These are phyloP conservation scores for Nannizzia gypsea DNA, from an alignment of 2,329 filamentous ascomycete genomes.

Conservation along the genomic window DNA sequence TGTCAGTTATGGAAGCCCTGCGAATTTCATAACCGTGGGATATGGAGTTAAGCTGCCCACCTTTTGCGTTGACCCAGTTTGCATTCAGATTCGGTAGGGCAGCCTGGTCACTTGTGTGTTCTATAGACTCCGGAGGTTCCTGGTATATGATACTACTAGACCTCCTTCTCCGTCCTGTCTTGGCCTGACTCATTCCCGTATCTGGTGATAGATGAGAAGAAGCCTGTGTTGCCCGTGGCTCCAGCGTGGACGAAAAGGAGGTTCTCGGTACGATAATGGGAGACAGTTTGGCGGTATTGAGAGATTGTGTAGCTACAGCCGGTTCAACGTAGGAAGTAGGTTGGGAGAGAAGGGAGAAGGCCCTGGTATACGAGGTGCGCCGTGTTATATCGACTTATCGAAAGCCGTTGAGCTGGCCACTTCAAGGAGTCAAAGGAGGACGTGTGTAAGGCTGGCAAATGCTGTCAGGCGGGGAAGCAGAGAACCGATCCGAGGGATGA, in stretches of 20 bases:
- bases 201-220: slow-evolving; percentile 37
- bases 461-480: not conserved
- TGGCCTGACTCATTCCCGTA: slow-evolving; percentile 53
- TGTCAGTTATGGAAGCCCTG: not conserved
- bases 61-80: slow-evolving; percentile 98
- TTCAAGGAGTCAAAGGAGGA: not conserved
- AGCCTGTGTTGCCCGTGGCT: slow-evolving; percentile 44
- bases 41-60: slow-evolving; percentile 41
- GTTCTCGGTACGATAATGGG: slow-evolving; percentile 79
- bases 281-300: slow-evolving; percentile 91
- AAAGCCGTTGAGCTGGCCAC: not conserved
- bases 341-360: not conserved
- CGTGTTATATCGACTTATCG: slow-evolving; percentile 1
- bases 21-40: not conserved
- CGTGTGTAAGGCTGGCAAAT: not conserved
- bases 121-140: slow-evolving; percentile 88
- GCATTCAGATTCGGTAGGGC: slow-evolving; percentile 91
- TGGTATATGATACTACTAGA: slow-evolving; percentile 98
- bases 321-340: not conserved
- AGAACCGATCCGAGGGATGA: not conserved
- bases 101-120: slow-evolving; percentile 95
- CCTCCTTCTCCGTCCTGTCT: slow-evolving; percentile 69
- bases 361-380: not conserved
- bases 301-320: not conserved
- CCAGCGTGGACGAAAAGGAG: slow-evolving; percentile 76